Evolutionary conservation across 1,284 basidiomycete genomes (phyloP), one percentile per base, ranked within the genome.

Genomic region (Ustilago sp.): DNA sequence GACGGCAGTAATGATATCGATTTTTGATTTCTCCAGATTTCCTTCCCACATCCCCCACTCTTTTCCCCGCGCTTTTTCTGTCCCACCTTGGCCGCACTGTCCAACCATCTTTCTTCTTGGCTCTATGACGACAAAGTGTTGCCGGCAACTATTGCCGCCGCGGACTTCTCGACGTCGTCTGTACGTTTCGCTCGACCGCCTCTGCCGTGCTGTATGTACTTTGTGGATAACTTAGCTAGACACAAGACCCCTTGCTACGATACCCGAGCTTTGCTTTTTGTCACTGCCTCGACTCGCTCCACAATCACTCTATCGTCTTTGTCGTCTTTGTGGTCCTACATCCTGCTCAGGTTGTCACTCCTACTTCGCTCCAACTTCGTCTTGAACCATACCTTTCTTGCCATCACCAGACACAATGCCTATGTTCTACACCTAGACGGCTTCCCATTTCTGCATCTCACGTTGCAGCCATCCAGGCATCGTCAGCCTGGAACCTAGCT

Each of bases 21-120:
- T 48, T 19, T 48, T 3, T 13, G 13, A 9, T 48, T 23, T 35
- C 63, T 64, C 55, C 63, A 63, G 61, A 57, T 63, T 63, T 57
- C 43, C 61, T 43, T 58, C 28, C 11, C 36, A 36, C 62, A 58
- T 58, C 45, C 39, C 48, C 48, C 48, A 8, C n/a, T 50, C 48
- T 50, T 50, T 50, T 50, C 48, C 48, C 48, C 48, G 48, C 48
- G 31, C 48, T 31, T 11, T 28, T 32, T 50, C 48, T 28, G n/a
- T 45, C 17, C 43, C 19, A 45, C 43, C 11, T 15, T 19, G 7
- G n/a, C 34, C 47, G 28, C 36, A 45, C 45, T 52, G 57, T 51
- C 63, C 31, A 31, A 50, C 48, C 23, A 8, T 48, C n/a, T 52
- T 36, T 47, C 47, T 53, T 38, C 54, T 43, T 34, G 43, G 51